phyloP scores from a whole-genome alignment of 176 grass and related monocot genomes.

The Phyllostachys edulis region DNA sequence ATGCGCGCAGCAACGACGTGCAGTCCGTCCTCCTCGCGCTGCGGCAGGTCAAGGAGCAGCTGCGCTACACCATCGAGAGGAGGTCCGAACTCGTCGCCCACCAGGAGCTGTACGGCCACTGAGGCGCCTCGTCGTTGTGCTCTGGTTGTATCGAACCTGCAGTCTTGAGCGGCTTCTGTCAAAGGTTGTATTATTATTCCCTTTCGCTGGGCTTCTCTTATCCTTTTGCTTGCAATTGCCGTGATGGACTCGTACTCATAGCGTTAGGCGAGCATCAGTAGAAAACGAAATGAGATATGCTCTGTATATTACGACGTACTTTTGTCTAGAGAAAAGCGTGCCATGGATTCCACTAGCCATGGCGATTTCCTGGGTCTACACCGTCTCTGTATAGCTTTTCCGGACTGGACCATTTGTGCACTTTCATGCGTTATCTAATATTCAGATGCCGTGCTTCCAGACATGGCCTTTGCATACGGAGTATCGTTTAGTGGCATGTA shows the following conservation, averaged over 20 bases:
- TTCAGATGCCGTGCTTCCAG: neutral
- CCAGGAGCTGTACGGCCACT: slow-evolving; percentile 60
- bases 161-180: neutral
- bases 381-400: neutral
- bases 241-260: neutral
- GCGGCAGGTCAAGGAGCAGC: slow-evolving; percentile 80
- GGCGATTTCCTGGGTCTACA: neutral
- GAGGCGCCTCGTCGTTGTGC: too few species aligned
- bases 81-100: slow-evolving; percentile 51
- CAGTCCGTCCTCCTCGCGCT: slow-evolving; percentile 80
- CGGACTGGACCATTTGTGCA: neutral
- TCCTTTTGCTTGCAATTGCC: neutral
- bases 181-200: neutral
- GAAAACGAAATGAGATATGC: slow-evolving; percentile 1
- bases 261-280: neutral
- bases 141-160: neutral
- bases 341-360: neutral
- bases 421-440: neutral
- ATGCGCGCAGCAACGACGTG: slow-evolving; percentile 39
- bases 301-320: neutral
- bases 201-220: neutral
- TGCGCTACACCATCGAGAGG: slow-evolving; percentile 60
- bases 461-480: neutral
- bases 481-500: neutral
- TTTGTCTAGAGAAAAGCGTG: neutral